A percentile compares a stretch with the other conserved stretches of the same genome.
Evolutionary conservation across 345 rosid genomes (phyloP).

Genomic region (Eucalyptus erythrocorys): DNA sequence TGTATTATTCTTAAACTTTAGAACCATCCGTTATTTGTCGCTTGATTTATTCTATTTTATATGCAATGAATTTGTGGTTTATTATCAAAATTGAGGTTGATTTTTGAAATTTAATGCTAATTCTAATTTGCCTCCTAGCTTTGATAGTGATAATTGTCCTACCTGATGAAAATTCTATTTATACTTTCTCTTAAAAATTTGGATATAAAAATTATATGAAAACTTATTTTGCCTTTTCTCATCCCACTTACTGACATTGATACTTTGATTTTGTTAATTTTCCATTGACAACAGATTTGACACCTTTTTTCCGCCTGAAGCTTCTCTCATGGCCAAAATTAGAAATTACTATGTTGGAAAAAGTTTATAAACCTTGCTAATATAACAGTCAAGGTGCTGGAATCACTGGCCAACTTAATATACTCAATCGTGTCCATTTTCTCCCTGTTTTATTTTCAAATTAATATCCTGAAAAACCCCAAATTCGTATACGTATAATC

Average conservation of each 20-base stretch:
- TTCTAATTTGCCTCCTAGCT: not conserved
- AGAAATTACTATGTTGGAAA: not conserved
- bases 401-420: not conserved
- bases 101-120: not conserved
- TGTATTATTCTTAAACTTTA: not conserved
- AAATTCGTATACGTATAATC: fast-evolving
- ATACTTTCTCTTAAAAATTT: not conserved
- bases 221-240: not conserved
- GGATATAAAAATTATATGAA: not conserved
- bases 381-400: not conserved
- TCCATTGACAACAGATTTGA: not conserved
- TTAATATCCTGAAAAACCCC: fast-evolving
- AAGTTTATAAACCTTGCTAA: not conserved
- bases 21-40: not conserved
- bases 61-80: not conserved
- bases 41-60: not conserved
- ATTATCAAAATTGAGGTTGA: not conserved
- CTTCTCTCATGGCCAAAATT: not conserved
- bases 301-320: not conserved
- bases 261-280: not conserved
- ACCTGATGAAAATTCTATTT: not conserved
- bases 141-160: not conserved
- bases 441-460: too few species aligned
- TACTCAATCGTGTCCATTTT: not conserved
- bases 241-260: not conserved